Evolutionary conservation across 2,329 filamentous ascomycete genomes (phyloP), one percentile per base, ranked within the genome.

Genomic region (Huntiella abstrusa): DNA sequence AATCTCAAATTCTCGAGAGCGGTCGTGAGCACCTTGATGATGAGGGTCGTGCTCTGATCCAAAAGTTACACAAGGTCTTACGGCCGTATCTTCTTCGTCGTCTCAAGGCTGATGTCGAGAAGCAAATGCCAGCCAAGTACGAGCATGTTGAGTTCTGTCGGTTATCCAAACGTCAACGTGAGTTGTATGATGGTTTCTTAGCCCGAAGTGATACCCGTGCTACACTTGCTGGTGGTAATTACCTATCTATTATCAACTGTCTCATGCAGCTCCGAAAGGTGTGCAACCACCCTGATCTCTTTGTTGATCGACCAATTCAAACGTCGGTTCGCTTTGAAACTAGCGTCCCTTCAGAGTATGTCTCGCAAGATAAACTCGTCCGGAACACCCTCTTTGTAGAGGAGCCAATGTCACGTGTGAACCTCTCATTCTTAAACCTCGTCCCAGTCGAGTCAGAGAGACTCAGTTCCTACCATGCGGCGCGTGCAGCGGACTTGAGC

Each of bases 61-160:
- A 78, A 40, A 93, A 96, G 59, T 72, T 98, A 4, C 92, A 98
- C 64, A 86, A 92, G 53, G 85, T 96, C 16, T 69, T 98, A 7
- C 77, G 92, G 2, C 91, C 91, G 0, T 96, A 95, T 57, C 71
- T 98, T 8, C 70, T 98, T 5, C 79, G 91, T 44, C 77, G 91
- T 47, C 66, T 98, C 48, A 98, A 98, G 63, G 83, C 85, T 39
- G 91, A 98, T 57, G 91, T 98, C 4, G 92, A 98, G 64, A 95
- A 96, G 64, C 91, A 98, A 59, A 94, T 98, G 83, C 91, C 92
- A 0, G 87, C 77, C 51, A 98, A 98, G 60, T 94, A 94, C 57
- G 92, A 98, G 60, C 87, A 95, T 57, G 86, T 98, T 15, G 83
- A 96, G 52, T 87, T 93, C 56, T 98, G 91, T 60, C 82, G 88